phyloP scores from a whole-genome alignment of 2,329 filamentous ascomycete genomes.

The Diaporthe vaccinii region DNA sequence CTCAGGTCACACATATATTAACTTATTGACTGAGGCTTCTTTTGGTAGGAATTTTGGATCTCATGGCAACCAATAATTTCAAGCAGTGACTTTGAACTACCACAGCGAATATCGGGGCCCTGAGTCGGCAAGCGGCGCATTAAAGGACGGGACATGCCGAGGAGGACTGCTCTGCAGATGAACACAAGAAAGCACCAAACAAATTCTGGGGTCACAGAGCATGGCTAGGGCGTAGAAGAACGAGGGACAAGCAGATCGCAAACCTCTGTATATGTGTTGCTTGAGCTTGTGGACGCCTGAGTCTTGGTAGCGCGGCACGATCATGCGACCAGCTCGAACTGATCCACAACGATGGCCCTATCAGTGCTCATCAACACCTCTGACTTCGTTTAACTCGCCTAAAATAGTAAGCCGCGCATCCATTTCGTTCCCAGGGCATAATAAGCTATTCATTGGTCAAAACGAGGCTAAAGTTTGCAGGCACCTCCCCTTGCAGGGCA shows the following conservation, averaged over 20 bases:
- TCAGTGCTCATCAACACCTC: not conserved
- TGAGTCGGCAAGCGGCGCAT: not conserved
- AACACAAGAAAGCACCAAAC: not conserved
- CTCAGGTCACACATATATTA: not conserved
- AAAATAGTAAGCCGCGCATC: not conserved
- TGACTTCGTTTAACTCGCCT: not conserved
- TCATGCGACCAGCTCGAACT: not conserved
- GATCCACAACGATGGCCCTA: not conserved
- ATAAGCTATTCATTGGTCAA: not conserved
- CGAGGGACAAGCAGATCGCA: too few species aligned
- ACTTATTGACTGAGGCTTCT: not conserved
- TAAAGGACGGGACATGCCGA: not conserved
- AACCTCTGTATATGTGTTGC: not conserved
- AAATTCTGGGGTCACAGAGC: not conserved
- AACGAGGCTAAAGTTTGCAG: not conserved
- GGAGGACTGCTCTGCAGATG: not conserved
- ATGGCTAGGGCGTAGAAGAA: not conserved
- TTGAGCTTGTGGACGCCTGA: not conserved
- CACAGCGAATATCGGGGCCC: not conserved
- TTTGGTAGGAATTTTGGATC: not conserved
- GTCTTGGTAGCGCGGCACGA: not conserved
- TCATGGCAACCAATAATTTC: not conserved
- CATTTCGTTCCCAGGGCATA: not conserved
- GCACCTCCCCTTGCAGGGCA: not conserved
- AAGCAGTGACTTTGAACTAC: not conserved